These are phyloP conservation scores for Coelastrella sp. DNA, from an alignment of 139 green algal species.

Conservation along the genomic window DNA sequence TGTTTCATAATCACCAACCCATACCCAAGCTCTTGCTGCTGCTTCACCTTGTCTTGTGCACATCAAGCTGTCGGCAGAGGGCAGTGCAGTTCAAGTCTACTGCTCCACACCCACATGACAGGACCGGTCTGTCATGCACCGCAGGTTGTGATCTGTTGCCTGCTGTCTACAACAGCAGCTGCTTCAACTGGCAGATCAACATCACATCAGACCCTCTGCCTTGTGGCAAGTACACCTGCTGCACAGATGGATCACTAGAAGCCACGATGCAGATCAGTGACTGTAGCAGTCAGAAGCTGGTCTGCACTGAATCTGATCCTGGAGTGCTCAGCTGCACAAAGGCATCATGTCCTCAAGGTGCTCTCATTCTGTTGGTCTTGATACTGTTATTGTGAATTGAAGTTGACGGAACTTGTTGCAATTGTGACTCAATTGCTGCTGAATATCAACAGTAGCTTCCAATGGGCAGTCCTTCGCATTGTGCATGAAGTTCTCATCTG, in stretches of 20 bases:
- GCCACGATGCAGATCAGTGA: neutral
- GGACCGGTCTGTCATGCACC: no score
- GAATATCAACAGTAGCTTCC: no score
- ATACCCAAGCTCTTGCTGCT: no score
- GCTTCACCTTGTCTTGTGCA: no score
- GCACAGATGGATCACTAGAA: neutral
- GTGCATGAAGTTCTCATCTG: no score
- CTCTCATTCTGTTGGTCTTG: neutral
- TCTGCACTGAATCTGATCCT: neutral
- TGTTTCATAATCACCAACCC: no score
- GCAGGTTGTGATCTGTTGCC: slow-evolving; percentile 15
- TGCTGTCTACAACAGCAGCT: neutral
- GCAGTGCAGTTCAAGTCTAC: no score
- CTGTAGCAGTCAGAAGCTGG: neutral
- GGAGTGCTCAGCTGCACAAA: neutral
- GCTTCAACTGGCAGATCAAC: neutral
- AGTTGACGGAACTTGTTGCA: no score
- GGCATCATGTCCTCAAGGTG: neutral
- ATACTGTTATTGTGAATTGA: neutral
- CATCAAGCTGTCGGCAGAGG: no score
- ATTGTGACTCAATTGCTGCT: no score
- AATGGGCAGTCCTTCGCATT: no score
- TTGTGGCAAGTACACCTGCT: neutral
- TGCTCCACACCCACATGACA: no score
- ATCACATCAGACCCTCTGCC: neutral